Percentiles rank a stretch among this genome's conserved stretches.
Evolutionary conservation across 208 protist genomes (phyloP).

Genomic region (Wallacemonas sp.): DNA sequence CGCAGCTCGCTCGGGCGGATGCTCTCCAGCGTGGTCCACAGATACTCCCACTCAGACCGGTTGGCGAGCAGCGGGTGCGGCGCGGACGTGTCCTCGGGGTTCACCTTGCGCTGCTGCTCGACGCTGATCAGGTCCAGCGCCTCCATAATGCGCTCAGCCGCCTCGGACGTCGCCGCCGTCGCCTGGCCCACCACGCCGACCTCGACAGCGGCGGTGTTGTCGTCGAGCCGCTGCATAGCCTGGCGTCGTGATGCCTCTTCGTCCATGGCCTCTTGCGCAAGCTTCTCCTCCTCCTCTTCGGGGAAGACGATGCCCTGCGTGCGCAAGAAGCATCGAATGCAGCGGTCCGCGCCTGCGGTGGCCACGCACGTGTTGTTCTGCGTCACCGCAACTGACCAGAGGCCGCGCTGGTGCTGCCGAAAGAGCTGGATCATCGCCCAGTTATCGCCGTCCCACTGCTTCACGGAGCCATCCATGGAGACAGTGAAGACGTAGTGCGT

Average conservation of each 20-base stretch:
- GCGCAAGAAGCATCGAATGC: slow-evolving; percentile 81
- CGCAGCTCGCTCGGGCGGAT: slow-evolving; percentile 84
- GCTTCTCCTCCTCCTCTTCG: slow-evolving; percentile 83
- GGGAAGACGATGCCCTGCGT: slow-evolving; percentile 91
- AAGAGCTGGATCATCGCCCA: slow-evolving; percentile 90
- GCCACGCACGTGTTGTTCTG: slow-evolving; percentile 81
- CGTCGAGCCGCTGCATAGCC: slow-evolving; percentile 59
- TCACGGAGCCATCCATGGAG: slow-evolving; percentile 94
- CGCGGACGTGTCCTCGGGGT: slow-evolving; percentile 47
- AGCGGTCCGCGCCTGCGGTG: slow-evolving; percentile 75
- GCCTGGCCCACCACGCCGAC: slow-evolving; percentile 72
- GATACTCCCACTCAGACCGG: slow-evolving; percentile 75
- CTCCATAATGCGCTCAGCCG: slow-evolving; percentile 86
- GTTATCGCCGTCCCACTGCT: slow-evolving; percentile 99
- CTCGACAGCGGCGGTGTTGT: slow-evolving; percentile 31
- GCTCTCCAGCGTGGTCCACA: slow-evolving; percentile 80
- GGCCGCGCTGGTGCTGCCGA: slow-evolving; percentile 74
- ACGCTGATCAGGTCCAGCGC: slow-evolving; percentile 84
- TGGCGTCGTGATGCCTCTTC: slow-evolving; percentile 71
- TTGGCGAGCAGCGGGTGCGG: slow-evolving; percentile 72
- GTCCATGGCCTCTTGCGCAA: slow-evolving; percentile 89
- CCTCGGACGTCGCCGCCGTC: slow-evolving; percentile 67
- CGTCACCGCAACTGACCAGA: slow-evolving; percentile 72
- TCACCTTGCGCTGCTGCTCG: slow-evolving; percentile 71
- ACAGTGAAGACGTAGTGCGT: slow-evolving; percentile 98